These are phyloP conservation scores for Trichoderma sp. DNA, from an alignment of 2,329 filamentous ascomycete genomes.

Conservation along the genomic window DNA sequence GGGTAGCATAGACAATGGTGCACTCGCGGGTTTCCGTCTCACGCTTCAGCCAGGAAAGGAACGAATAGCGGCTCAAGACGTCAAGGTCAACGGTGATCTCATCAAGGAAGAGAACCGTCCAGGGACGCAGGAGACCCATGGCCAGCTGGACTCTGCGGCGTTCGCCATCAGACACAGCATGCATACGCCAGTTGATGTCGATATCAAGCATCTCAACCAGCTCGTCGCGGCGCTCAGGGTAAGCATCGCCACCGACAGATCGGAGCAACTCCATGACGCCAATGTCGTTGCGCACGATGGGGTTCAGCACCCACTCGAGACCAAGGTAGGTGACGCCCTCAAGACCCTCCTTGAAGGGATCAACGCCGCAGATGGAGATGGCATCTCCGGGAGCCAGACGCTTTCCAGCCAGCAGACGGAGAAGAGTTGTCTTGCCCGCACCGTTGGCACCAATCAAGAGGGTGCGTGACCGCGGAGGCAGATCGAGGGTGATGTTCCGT, in stretches of 20 bases:
- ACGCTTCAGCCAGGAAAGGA: constrained; percentile 77
- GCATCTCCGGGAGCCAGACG: constrained; percentile 76
- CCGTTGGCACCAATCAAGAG: constrained; percentile 95
- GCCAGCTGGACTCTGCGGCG: constrained; percentile 87
- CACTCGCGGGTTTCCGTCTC: constrained; percentile 82
- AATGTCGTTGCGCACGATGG: constrained; percentile 92
- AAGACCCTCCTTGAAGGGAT: constrained; percentile 86
- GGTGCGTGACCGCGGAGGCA: constrained; percentile 81
- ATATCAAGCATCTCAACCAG: constrained; percentile 86
- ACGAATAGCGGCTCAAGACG: constrained; percentile 78
- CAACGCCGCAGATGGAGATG: constrained; percentile 75
- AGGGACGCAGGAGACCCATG: constrained; percentile 90
- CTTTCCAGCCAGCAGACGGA: constrained; percentile 92
- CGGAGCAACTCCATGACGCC: constrained; percentile 81
- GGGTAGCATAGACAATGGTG: constrained; percentile 95
- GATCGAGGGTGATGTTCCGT: constrained; percentile 65
- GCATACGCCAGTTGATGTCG: constrained; percentile 90
- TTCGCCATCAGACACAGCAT: constrained; percentile 92
- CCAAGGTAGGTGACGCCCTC: constrained; percentile 97
- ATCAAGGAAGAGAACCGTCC: constrained; percentile 86
- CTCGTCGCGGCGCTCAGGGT: constrained; percentile 78
- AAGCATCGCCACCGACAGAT: constrained; percentile 83
- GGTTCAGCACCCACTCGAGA: constrained; percentile 96
- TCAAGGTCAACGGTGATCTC: constrained; percentile 98
- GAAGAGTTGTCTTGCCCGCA: constrained; percentile 93